Base-by-base conservation (phyloP, 2,329 filamentous ascomycete species). In the Aspergillus aculeatus region DNA sequence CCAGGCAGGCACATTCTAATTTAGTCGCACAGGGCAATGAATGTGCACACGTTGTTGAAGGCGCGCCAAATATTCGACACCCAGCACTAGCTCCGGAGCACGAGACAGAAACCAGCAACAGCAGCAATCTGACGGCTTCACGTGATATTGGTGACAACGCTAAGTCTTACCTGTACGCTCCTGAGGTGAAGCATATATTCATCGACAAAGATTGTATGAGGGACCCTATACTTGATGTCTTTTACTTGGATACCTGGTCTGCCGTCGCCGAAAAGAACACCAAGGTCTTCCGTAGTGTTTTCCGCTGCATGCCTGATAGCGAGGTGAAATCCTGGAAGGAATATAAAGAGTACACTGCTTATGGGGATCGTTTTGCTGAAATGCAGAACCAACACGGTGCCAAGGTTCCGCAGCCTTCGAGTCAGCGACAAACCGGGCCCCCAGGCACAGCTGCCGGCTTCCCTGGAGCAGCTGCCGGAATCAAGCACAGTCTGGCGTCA, bases 241-340 rank as follows among this genome's bases (percentile, higher is more conserved):
- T 99, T 76, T 90, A 91, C 72, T 86, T 95, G 50, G 90, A 96
- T 63, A 87, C 91, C 1, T 99, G 96, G 96, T 88, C 89, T 65
- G 84, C 87, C 19, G 87, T 92, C 56, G 95, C 95, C 0, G 87
- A 90, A 64, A 98, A 98, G 80, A 99, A 99, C 74, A 99, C 95
- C 3, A 94, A 92, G 72, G 84, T 99, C 51, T 99, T 91, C 78
- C 89, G 95, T 32, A 87, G 90, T 62, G 94, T 99, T 9, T 99
- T 99, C 80, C 88, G 93, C 50, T 97, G 93, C 76, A 96, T 96
- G 90, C 95, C 95, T 1, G 95, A 99, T 73, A 97, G 88, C 54
- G 92, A 97, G 71, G 95, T 96, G 26, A 89, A 87, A 64, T 94
- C 90, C 48, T 99, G 95, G 95, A 88, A 90, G 66, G 90, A 96